A percentile compares a stretch with the other conserved stretches of the same genome.
These are phyloP conservation scores for Neofusicoccum cordaticola DNA, from an alignment of 2,329 filamentous ascomycete species.

Conservation along the genomic window DNA sequence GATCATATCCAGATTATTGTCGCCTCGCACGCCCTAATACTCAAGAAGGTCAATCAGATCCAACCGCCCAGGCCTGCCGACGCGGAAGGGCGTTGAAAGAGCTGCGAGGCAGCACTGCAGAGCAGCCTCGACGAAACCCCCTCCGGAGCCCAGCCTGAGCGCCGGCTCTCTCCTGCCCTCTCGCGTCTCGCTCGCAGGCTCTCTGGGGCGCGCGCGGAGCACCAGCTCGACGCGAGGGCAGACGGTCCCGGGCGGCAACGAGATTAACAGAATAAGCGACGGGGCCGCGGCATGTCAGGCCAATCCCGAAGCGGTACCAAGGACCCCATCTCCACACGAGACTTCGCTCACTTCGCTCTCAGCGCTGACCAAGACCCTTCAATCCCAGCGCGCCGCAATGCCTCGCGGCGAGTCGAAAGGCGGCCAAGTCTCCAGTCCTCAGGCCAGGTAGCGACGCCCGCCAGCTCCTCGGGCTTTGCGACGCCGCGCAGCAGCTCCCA, in stretches of 20 bases:
- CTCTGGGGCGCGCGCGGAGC: background rate
- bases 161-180: background rate
- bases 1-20: background rate
- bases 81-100: background rate
- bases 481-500: background rate
- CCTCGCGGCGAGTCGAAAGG: background rate
- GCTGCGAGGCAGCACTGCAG: background rate
- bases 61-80: background rate
- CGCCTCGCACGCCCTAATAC: slow-evolving; percentile 1
- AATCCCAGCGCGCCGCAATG: background rate
- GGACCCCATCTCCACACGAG: background rate
- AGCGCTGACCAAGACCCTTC: background rate
- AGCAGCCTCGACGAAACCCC: background rate
- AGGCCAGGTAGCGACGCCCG: background rate
- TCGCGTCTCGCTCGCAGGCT: too few species aligned
- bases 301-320: background rate
- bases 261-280: background rate
- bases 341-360: background rate
- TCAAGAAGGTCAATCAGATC: background rate
- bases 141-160: background rate
- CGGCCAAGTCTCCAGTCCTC: background rate
- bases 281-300: slow-evolving; percentile 2
- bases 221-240: background rate
- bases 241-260: background rate
- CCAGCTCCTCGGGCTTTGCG: slow-evolving; percentile 1